Conservation (phyloP, 2,329 filamentous ascomycete genomes). For the Exserohilum rostratum region DNA sequence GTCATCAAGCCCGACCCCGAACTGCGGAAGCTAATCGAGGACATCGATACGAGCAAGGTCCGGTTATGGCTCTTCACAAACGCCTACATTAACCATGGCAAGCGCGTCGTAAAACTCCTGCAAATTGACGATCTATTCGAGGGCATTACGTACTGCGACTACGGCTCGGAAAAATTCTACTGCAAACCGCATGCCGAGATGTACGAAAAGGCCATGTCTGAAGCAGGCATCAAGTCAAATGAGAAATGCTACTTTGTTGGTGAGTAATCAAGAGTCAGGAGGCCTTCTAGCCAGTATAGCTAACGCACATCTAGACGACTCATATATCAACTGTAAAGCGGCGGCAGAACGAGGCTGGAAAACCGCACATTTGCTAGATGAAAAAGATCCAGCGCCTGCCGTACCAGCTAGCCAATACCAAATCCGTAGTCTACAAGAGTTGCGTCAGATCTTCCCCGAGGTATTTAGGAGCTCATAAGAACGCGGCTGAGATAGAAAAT, state of each 20-base stretch:
- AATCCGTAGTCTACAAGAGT: conserved; percentile 75
- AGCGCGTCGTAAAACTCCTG: conserved; percentile 79
- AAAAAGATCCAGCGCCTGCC: conserved; percentile 67
- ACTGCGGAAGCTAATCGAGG: conserved; percentile 76
- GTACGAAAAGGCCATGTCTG: conserved; percentile 86
- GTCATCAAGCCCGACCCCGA: conserved; percentile 80
- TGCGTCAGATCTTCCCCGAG: conserved; percentile 78
- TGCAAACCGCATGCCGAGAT: conserved; percentile 87
- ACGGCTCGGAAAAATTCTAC: conserved; percentile 71
- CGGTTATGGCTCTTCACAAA: conserved; percentile 96
- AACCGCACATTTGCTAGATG: conserved; percentile 83
- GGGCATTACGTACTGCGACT: conserved; percentile 94
- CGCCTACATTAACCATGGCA: conserved; percentile 88
- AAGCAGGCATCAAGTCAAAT: conserved; percentile 72
- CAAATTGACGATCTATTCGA: conserved; percentile 89
- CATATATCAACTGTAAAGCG: conserved; percentile 77
- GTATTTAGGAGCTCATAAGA: conserved; percentile 70
- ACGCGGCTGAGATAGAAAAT: not conserved
- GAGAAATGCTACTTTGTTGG: conserved; percentile 91
- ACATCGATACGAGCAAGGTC: conserved; percentile 83
- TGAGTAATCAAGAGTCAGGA: conserved; percentile 55
- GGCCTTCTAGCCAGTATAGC: not conserved
- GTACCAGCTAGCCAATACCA: conserved; percentile 73
- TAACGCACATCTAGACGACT: conserved; percentile 72
- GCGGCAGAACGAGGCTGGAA: conserved; percentile 85